A percentile compares a stretch with the other conserved stretches of the same genome.
phyloP scores from a whole-genome alignment of 1,139 yeast species.

The Lodderomyces margitis region DNA sequence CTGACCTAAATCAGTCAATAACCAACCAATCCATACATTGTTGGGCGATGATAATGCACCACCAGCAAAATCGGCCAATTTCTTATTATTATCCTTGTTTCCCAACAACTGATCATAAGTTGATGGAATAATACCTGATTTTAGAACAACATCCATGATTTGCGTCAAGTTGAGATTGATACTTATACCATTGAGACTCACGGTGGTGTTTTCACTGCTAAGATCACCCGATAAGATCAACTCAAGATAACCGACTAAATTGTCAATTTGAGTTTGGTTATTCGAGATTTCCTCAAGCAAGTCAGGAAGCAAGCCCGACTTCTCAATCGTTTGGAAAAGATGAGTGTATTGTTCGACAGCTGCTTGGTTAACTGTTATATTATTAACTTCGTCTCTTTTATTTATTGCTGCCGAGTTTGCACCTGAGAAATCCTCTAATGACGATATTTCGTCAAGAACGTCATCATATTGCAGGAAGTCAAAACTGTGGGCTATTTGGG shows the following conservation, averaged over 20 bases:
- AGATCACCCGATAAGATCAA: constrained; percentile 5
- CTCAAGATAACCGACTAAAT: constrained; percentile 20
- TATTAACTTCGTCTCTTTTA: constrained; percentile 21
- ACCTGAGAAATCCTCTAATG: constrained; percentile 3
- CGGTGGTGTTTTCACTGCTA: constrained; percentile 28
- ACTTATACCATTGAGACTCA: constrained; percentile 40
- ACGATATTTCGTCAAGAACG: constrained; percentile 8
- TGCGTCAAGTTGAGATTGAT: constrained; percentile 23
- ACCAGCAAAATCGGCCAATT: constrained; percentile 27
- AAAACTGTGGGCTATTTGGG: constrained; percentile 1
- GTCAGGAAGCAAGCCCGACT: constrained; percentile 30
- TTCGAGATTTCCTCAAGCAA: constrained; percentile 31
- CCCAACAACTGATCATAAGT: constrained; percentile 25
- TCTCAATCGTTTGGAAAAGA: constrained; percentile 23
- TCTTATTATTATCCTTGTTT: constrained; percentile 29
- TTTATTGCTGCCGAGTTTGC: background rate
- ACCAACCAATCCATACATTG: constrained; percentile 28
- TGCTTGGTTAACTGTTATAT: constrained; percentile 4
- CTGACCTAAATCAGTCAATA: constrained; percentile 32
- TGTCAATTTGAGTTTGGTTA: constrained; percentile 19
- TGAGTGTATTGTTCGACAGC: constrained; percentile 20
- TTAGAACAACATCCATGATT: constrained; percentile 18
- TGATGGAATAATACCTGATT: constrained; percentile 28
- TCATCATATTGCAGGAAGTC: constrained; percentile 10
- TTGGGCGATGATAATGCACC: constrained; percentile 19